Base-by-base conservation (phyloP, 306 rosid genomes). In the Pterocarpus santalinus region DNA sequence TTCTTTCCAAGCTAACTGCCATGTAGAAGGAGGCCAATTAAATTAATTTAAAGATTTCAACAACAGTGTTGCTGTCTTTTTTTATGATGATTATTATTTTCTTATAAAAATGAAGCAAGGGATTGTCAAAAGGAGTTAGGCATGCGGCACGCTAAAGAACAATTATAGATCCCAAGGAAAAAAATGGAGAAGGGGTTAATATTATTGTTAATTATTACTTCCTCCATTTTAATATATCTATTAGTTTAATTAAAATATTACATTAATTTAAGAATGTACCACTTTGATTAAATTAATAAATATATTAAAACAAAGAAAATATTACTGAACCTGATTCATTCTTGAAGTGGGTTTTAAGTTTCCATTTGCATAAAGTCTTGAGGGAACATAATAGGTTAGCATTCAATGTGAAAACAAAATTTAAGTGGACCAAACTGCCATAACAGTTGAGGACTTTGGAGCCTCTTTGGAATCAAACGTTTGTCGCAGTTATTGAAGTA, bases 381-480 rank as follows among this genome's bases (percentile, higher is more conserved):
- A 62, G 76, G 14, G 85, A 47, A 81, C 76, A 76, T 32, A 60
- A 74, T 13, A 56, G 71, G 70, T 46, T 58, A 56, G 28, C 22
- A 53, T 7, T 43, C 63, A 72, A 64, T 35, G 65, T 13, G 51
- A 28, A 72, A 83, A 72, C 79, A 78, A 78, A 83, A 75, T 33
- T 43, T 16, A 4, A 62, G 83, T 86, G 86, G 89, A 88, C 86
- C 84, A 72, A 81, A 85, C 57, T 73, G 65, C 85, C 67, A 16
- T 47, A 72, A 79, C 83, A 52, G 41, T 71, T 53, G 80, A 81
- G 69, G 75, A 81, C 69, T 56, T 57, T 55, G 55, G 61, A 63
- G 62, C 35, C 44, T 13, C 7, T 32, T 78, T 84, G 55, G 77
- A 77, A 73, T 62, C 33, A 77, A 62, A 68, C 30, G 13, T 73